Conservation (phyloP, 306 rosid genomes). For the Medicago ruthenica region DNA sequence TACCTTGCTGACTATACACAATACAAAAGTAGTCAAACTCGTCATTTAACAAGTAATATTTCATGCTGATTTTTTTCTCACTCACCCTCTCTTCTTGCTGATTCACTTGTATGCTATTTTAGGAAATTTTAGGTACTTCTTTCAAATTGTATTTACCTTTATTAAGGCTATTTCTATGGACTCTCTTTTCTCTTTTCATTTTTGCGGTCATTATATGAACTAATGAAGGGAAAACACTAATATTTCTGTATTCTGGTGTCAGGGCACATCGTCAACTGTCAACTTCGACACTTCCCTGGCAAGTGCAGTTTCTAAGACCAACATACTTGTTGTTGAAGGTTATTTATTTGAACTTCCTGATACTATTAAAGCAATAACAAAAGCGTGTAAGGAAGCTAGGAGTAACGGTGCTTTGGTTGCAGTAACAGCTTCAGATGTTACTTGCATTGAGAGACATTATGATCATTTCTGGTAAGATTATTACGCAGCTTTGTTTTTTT, state of each 20-base stretch:
- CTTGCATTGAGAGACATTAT: slow-evolving; percentile 90
- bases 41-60: too few species aligned
- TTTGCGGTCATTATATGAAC: background rate
- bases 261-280: slow-evolving; percentile 93
- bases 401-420: slow-evolving; percentile 83
- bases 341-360: slow-evolving; percentile 91
- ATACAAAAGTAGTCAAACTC: too few species aligned
- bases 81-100: too few species aligned
- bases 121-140: too few species aligned
- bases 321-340: slow-evolving; percentile 89
- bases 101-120: too few species aligned
- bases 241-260: slow-evolving; percentile 43
- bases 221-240: slow-evolving; percentile 39
- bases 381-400: slow-evolving; percentile 83
- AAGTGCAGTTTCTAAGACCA: slow-evolving; percentile 68
- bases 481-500: background rate
- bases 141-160: background rate
- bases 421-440: slow-evolving; percentile 89
- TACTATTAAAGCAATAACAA: slow-evolving; percentile 70
- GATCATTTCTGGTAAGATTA: slow-evolving; percentile 78
- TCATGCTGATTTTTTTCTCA: too few species aligned
- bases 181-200: background rate
- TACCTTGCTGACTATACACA: too few species aligned
- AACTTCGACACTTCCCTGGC: slow-evolving; percentile 73
- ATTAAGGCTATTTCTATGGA: background rate